These are phyloP conservation scores for Talaromyces thailandensis DNA, from an alignment of 495 filamentous ascomycete genomes.

Conservation along the genomic window DNA sequence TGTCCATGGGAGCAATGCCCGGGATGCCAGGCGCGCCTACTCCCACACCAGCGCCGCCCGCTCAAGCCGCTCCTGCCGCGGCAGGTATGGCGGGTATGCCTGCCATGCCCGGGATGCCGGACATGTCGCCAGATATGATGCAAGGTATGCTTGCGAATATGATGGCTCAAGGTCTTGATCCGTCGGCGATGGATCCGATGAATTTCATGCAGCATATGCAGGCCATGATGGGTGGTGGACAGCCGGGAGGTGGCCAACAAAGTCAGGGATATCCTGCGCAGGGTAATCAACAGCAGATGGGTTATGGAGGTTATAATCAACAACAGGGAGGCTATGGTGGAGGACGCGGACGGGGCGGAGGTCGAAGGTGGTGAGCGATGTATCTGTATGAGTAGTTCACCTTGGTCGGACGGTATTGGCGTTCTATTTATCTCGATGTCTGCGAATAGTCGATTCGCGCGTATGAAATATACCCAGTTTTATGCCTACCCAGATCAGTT, in stretches of 20 bases:
- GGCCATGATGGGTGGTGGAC: constrained; percentile 38
- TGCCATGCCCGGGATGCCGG: constrained; percentile 60
- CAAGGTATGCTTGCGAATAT: constrained; percentile 74
- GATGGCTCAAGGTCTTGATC: constrained; percentile 77
- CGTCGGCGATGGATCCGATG: constrained; percentile 64
- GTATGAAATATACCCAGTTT: not conserved
- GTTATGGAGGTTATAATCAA: constrained; percentile 40
- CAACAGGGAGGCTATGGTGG: constrained; percentile 33
- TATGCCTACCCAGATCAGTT: not conserved
- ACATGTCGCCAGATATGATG: constrained; percentile 65
- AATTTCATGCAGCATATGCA: constrained; percentile 45
- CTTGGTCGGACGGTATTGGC: constrained; percentile 1
- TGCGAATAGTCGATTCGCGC: not conserved
- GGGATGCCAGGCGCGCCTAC: constrained; percentile 57
- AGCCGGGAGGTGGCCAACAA: constrained; percentile 27
- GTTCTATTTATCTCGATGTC: not conserved
- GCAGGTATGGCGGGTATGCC: constrained; percentile 47
- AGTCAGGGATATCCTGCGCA: constrained; percentile 33
- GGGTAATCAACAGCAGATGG: constrained; percentile 38
- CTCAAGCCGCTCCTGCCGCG: constrained; percentile 17
- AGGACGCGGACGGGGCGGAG: constrained; percentile 32
- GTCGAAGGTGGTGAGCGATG: constrained; percentile 27
- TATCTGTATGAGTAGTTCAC: not conserved
- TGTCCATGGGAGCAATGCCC: constrained; percentile 63
- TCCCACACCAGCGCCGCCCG: constrained; percentile 21